Conservation (phyloP, 139 green algal genomes). For the Chlorella sp. region DNA sequence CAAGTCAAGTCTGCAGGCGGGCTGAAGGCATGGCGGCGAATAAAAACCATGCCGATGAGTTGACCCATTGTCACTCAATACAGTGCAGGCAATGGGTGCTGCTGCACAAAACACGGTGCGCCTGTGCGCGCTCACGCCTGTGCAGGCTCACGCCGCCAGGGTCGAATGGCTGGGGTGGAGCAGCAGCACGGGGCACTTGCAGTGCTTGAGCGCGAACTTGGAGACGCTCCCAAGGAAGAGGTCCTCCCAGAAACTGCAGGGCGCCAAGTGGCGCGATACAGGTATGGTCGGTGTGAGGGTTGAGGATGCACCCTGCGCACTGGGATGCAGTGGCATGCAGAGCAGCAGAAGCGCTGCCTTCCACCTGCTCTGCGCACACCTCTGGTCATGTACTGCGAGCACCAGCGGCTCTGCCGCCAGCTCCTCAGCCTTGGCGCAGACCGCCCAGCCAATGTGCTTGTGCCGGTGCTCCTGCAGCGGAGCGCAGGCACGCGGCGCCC, state of each 20-base stretch:
- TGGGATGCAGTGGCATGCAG: no score
- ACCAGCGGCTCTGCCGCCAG: conserved; percentile 23
- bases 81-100: neutral
- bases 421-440: conserved; percentile 30
- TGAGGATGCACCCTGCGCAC: no score
- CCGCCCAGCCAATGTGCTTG: conserved; percentile 21
- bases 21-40: no score
- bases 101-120: neutral
- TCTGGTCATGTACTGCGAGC: conserved; percentile 18
- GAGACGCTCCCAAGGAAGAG: conserved; percentile 42
- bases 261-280: no score
- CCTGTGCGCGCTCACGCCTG: neutral
- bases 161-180: conserved; percentile 15
- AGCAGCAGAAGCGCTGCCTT: no score
- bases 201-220: conserved; percentile 33
- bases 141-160: neutral
- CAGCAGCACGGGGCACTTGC: conserved; percentile 33
- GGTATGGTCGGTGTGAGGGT: no score
- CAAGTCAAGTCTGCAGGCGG: no score
- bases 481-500: no score
- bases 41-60: no score
- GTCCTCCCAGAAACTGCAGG: conserved; percentile 7
- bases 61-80: no score
- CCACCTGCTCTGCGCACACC: no score
- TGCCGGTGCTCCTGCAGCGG: no score